phyloP scores from a whole-genome alignment of 305 asterid species.

The Solanum chacoense region DNA sequence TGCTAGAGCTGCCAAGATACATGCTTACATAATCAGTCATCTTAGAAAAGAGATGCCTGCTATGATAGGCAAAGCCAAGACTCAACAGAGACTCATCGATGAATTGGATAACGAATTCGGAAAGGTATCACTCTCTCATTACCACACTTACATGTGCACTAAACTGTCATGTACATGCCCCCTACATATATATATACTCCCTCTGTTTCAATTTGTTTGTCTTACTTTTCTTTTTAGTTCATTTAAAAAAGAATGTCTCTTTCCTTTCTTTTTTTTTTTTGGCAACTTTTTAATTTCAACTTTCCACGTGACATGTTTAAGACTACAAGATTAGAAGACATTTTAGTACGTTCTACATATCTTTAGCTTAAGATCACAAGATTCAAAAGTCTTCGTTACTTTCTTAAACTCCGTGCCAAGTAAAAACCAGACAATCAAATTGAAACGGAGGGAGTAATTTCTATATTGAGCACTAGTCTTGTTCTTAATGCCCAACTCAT shows the following conservation, averaged over 20 bases:
- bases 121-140: conserved; percentile 42
- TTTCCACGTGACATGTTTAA: neutral
- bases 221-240: neutral
- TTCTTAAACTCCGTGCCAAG: neutral
- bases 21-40: conserved; percentile 76
- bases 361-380: neutral
- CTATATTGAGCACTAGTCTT: neutral
- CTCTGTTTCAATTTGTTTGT: neutral
- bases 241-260: accelerated
- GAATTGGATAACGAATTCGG: conserved; percentile 63
- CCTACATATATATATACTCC: neutral
- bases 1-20: conserved; percentile 88
- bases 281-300: neutral
- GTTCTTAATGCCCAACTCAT: neutral
- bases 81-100: conserved; percentile 80
- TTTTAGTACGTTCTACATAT: neutral
- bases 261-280: neutral
- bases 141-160: neutral
- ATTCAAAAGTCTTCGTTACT: neutral
- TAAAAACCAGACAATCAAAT: neutral
- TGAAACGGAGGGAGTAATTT: neutral
- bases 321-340: neutral
- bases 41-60: conserved; percentile 91
- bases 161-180: neutral
- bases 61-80: conserved; percentile 91